phyloP scores from a whole-genome alignment of 1,284 basidiomycete genomes.

The Thecaphora thlaspeos region DNA sequence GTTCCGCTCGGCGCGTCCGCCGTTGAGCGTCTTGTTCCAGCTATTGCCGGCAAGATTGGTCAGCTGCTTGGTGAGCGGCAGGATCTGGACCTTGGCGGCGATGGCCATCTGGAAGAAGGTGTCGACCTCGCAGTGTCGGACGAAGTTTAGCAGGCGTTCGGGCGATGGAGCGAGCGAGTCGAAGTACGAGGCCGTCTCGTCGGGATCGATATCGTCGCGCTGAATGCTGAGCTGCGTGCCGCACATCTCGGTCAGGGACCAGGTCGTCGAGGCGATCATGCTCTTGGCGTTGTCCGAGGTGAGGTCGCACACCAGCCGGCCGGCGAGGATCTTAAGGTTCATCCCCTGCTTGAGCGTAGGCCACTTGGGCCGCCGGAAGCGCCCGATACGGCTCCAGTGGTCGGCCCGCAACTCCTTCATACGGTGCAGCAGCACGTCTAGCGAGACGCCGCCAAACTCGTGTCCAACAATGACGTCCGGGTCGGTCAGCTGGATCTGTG shows the following conservation, averaged over 20 bases:
- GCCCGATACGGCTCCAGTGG: slow-evolving; percentile 89
- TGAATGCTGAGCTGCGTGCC: slow-evolving; percentile 77
- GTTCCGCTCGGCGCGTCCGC: slow-evolving; percentile 92
- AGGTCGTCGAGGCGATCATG: slow-evolving; percentile 73
- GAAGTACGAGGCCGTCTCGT: slow-evolving; percentile 86
- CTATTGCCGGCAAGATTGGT: slow-evolving; percentile 97
- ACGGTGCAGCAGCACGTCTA: slow-evolving; percentile 87
- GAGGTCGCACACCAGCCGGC: slow-evolving; percentile 86
- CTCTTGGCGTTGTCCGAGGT: slow-evolving; percentile 90
- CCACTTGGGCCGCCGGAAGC: slow-evolving; percentile 83
- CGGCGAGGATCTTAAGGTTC: slow-evolving; percentile 79
- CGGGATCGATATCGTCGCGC: slow-evolving; percentile 73
- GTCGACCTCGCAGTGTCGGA: slow-evolving; percentile 88
- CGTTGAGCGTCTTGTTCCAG: slow-evolving; percentile 65
- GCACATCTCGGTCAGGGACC: slow-evolving; percentile 87
- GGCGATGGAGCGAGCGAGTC: slow-evolving; percentile 78
- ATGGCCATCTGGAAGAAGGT: slow-evolving; percentile 96
- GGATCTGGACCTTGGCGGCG: slow-evolving; percentile 80
- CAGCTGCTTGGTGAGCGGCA: slow-evolving; percentile 86
- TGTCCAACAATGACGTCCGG: slow-evolving; percentile 94
- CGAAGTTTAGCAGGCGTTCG: slow-evolving; percentile 78
- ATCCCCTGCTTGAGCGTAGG: slow-evolving; percentile 72
- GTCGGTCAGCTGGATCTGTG: slow-evolving; percentile 79
- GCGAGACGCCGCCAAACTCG: slow-evolving; percentile 85
- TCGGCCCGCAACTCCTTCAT: slow-evolving; percentile 73